Conservation (phyloP, 352 stramenopile genomes). For the Phytophthora pinifolia region DNA sequence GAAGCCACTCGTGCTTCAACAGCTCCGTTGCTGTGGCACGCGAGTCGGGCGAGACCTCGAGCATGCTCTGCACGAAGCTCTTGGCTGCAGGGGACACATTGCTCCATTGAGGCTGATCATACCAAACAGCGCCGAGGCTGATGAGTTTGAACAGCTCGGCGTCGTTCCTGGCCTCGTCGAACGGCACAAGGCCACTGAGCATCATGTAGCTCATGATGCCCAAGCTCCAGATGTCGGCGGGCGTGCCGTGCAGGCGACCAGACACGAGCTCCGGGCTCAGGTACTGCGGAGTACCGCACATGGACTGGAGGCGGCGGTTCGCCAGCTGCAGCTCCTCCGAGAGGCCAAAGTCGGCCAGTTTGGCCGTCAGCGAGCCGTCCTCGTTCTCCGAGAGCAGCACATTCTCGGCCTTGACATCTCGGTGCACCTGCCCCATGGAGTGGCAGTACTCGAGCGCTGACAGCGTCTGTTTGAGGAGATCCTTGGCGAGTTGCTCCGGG, state of each 20-base stretch:
- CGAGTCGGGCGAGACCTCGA: conserved; percentile 83
- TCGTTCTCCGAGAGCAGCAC: conserved; percentile 75
- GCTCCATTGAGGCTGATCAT: conserved; percentile 87
- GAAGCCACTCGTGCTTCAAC: conserved; percentile 58
- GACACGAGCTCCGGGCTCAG: conserved; percentile 96
- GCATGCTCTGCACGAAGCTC: conserved; percentile 85
- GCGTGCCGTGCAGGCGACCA: conserved; percentile 87
- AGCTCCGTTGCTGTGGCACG: conserved; percentile 57
- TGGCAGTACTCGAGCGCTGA: conserved; percentile 87
- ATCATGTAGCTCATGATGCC: conserved; percentile 96
- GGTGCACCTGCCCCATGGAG: conserved; percentile 89
- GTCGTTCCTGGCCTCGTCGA: conserved; percentile 53
- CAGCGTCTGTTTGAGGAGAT: conserved; percentile 77
- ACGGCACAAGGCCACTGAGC: conserved; percentile 58
- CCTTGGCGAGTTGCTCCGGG: conserved; percentile 62
- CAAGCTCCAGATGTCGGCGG: conserved; percentile 94
- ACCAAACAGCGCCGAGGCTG: conserved; percentile 90
- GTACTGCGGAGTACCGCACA: conserved; percentile 96
- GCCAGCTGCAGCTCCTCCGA: conserved; percentile 90
- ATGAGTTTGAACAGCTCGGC: conserved; percentile 81
- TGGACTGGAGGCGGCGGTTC: conserved; percentile 85
- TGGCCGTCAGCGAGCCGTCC: conserved; percentile 82
- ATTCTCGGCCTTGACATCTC: conserved; percentile 86
- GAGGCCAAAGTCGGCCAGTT: conserved; percentile 91
- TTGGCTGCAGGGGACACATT: conserved; percentile 78